Base-by-base conservation (phyloP, 2,329 filamentous ascomycete genomes). In the Xylariales sp. region DNA sequence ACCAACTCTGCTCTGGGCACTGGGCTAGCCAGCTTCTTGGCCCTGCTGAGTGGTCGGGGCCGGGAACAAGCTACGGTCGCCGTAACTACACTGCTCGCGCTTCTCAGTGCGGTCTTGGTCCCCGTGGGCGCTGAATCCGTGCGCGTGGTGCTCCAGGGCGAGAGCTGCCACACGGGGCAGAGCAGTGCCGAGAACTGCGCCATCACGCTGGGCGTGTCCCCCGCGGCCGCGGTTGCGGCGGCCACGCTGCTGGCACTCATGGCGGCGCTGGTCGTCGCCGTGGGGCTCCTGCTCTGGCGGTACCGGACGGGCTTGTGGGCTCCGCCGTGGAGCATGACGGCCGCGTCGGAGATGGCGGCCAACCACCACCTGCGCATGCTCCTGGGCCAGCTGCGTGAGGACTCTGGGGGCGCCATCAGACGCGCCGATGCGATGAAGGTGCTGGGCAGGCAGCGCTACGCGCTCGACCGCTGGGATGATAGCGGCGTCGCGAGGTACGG, bases 281-380 rank as follows among this genome's bases (percentile, higher is more conserved):
- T 57, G 4, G 15, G 55, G 8, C 18, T 51, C 5, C 37, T 52
- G 6, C 40, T 62, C 1, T 36, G 37, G 7, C 40, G 45, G n/a
- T 62, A 59, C 59, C 41, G 37, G 11, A 53, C 58, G 0, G 59
- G 59, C 4, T 53, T 63, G 4, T 36, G 46, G 4, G 45, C 54
- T 0, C 61, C 62, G 24, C 60, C 60, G 1, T 62, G 59, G 60
- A 61, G 54, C 27, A 58, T 62, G 16, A 54, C 52, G 14, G 52
- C 55, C 6, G 48, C 57, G 7, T 53, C 59, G 43, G 45, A 62
- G 62, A 39, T 61, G 6, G 35, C 52, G 12, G 43, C 50, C 17
- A 52, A 57, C 32, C 39, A 40, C 4, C 48, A 31, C 2, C 33
- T 52, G 3, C 43, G 50, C n/a, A 31, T 40, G 14, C 15, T 53